These are phyloP conservation scores for Amorphotheca resinae DNA, from an alignment of 495 filamentous ascomycete genomes.

Conservation along the genomic window DNA sequence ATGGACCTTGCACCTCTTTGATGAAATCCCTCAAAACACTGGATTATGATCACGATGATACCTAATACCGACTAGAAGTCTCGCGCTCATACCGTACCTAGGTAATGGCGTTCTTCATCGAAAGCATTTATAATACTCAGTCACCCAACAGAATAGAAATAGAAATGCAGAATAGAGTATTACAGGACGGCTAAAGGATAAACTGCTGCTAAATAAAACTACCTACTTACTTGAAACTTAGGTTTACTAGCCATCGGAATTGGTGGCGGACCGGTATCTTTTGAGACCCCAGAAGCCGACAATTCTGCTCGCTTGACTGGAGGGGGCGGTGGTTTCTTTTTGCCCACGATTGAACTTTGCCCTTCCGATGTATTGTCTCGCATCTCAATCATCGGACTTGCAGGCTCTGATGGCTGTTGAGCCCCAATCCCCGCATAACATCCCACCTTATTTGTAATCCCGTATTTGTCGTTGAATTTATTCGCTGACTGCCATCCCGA, in stretches of 20 bases:
- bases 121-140: no score
- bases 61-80: no score
- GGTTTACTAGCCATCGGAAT: conserved; percentile 29
- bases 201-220: background rate
- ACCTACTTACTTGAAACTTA: conserved; percentile 20
- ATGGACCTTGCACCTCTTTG: no score
- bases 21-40: no score
- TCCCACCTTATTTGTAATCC: conserved; percentile 22
- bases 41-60: no score
- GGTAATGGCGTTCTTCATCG: no score
- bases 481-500: conserved; percentile 49
- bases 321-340: conserved; percentile 58
- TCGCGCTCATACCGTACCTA: no score
- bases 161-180: no score
- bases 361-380: conserved; percentile 5
- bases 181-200: no score
- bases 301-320: conserved; percentile 47
- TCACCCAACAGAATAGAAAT: no score
- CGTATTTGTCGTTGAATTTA: conserved; percentile 42
- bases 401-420: conserved; percentile 3
- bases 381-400: conserved; percentile 1
- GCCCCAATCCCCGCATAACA: conserved; percentile 7
- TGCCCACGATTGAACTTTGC: conserved; percentile 20
- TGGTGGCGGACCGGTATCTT: conserved; percentile 26
- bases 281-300: conserved; percentile 9